Conservation (phyloP, 345 rosid genomes). For the Euphorbia lathyris region DNA sequence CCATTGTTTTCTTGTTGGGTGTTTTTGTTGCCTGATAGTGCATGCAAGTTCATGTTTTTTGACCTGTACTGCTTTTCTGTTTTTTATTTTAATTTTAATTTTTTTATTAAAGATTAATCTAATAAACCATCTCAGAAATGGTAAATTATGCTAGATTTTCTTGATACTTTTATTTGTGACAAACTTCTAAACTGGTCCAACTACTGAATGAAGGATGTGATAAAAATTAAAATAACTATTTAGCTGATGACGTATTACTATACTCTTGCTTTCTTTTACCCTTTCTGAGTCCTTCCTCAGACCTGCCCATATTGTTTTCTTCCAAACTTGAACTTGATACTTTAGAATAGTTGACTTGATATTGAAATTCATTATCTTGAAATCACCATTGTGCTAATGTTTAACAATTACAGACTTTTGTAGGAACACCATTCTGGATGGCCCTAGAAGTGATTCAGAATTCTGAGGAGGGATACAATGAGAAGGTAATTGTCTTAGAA, state of each 20-base stretch:
- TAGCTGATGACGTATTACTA: conserved; percentile 1
- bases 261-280: background rate
- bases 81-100: no score
- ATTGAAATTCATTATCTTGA: background rate
- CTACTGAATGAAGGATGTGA: background rate
- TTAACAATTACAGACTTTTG: conserved; percentile 78
- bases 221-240: conserved; percentile 1
- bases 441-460: conserved; percentile 99
- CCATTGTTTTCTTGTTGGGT: background rate
- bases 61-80: background rate
- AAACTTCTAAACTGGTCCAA: background rate
- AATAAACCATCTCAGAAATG: background rate
- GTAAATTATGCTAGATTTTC: background rate
- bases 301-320: background rate
- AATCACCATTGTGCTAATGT: conserved; percentile 33
- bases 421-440: conserved; percentile 99
- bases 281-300: background rate
- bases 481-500: conserved; percentile 56
- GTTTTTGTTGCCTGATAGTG: background rate
- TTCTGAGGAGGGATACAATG: conserved; percentile 86
- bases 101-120: background rate
- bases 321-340: background rate
- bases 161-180: background rate
- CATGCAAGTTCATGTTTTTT: background rate
- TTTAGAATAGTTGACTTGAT: background rate